A percentile compares a stretch with the other conserved stretches of the same genome.
phyloP scores from a whole-genome alignment of 2,329 filamentous ascomycete genomes.

The Westerdykella sp. region DNA sequence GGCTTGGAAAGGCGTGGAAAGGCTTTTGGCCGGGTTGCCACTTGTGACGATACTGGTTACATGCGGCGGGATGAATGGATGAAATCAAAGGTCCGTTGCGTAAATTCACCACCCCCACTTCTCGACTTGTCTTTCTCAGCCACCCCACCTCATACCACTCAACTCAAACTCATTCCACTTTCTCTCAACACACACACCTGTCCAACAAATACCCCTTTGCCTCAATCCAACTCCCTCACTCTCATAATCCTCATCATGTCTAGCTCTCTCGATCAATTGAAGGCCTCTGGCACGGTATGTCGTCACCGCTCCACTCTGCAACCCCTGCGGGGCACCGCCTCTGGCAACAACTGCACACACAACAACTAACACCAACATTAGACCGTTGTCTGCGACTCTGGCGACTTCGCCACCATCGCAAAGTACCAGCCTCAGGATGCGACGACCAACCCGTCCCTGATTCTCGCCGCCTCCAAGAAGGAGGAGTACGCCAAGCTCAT shows the following conservation, averaged over 20 bases:
- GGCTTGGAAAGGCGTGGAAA: no score
- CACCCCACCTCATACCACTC: not conserved
- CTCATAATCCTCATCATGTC: slow-evolving; percentile 54
- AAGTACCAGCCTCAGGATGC: slow-evolving; percentile 99
- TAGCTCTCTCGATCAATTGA: slow-evolving; percentile 91
- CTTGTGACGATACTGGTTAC: slow-evolving; percentile 33
- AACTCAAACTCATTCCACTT: not conserved
- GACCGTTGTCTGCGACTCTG: slow-evolving; percentile 96
- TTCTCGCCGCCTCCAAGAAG: slow-evolving; percentile 98
- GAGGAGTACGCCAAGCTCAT: slow-evolving; percentile 90
- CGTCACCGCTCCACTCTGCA: slow-evolving; percentile 6
- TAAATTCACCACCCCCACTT: slow-evolving; percentile 11
- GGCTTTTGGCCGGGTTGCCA: slow-evolving; percentile 16
- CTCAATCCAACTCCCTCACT: slow-evolving; percentile 1
- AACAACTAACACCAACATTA: slow-evolving; percentile 34
- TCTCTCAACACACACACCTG: not conserved
- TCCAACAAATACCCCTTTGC: not conserved
- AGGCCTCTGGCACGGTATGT: slow-evolving; percentile 92
- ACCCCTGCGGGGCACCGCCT: slow-evolving; percentile 4
- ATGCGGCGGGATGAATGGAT: slow-evolving; percentile 12
- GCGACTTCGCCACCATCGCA: slow-evolving; percentile 78
- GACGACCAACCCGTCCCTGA: slow-evolving; percentile 98
- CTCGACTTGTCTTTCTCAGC: not conserved
- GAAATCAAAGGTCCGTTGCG: slow-evolving; percentile 11
- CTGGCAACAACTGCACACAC: not conserved